Conservation (phyloP, 768 basidiomycete species). For the Boletus vermiculosoides region DNA sequence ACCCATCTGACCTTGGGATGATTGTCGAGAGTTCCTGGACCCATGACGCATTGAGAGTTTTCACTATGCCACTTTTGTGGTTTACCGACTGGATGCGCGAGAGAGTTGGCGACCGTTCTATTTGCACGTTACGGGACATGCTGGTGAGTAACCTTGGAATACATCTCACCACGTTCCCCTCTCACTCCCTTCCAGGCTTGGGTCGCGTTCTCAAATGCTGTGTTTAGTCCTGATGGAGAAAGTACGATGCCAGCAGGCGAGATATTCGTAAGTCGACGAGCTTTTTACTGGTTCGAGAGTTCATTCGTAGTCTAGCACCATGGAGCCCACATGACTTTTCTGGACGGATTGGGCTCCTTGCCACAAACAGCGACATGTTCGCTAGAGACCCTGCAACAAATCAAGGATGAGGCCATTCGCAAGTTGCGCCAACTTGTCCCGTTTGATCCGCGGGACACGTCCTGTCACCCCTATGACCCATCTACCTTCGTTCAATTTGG, state of each 20-base stretch:
- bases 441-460: slow-evolving; percentile 27
- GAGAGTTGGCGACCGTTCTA: slow-evolving; percentile 57
- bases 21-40: slow-evolving; percentile 77
- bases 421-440: slow-evolving; percentile 61
- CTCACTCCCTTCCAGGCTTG: slow-evolving; percentile 62
- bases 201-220: slow-evolving; percentile 82
- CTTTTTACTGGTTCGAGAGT: not conserved
- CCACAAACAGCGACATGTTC: slow-evolving; percentile 72
- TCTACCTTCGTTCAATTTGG: slow-evolving; percentile 57
- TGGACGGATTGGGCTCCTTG: slow-evolving; percentile 84
- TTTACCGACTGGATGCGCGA: slow-evolving; percentile 80
- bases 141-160: slow-evolving; percentile 50
- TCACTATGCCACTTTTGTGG: slow-evolving; percentile 64
- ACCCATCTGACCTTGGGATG: slow-evolving; percentile 67
- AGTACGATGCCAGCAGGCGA: slow-evolving; percentile 42
- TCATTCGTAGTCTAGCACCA: slow-evolving; percentile 62
- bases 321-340: slow-evolving; percentile 87
- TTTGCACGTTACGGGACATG: slow-evolving; percentile 83
- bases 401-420: slow-evolving; percentile 56
- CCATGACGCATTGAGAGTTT: slow-evolving; percentile 47
- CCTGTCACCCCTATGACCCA: slow-evolving; percentile 34
- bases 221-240: slow-evolving; percentile 34
- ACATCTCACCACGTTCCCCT: not conserved
- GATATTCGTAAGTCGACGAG: slow-evolving; percentile 60
- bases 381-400: slow-evolving; percentile 49